Evolutionary conservation across 345 rosid species (phyloP).

Genomic region (Alliaria petiolata): DNA sequence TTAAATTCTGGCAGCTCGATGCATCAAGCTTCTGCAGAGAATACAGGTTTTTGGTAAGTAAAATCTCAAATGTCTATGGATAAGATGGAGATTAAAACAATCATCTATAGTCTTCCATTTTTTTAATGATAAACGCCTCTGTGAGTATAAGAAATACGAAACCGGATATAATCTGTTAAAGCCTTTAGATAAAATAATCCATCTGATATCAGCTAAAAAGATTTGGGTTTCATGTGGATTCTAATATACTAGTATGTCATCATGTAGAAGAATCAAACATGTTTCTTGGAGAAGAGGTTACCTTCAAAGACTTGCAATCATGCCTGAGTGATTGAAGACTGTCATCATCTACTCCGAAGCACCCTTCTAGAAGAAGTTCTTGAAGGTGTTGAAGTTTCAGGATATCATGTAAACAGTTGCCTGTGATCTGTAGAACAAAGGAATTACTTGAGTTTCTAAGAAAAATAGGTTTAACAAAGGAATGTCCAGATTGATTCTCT

Average conservation of each 20-base stretch:
- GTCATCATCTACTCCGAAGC: slow-evolving; percentile 48
- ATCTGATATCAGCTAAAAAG: no score
- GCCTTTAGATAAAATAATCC: no score
- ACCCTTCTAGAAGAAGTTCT: slow-evolving; percentile 46
- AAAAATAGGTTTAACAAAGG: no score
- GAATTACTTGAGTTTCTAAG: background rate
- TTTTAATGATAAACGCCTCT: background rate
- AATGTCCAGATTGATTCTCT: no score
- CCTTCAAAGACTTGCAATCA: slow-evolving; percentile 44
- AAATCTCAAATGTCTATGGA: background rate
- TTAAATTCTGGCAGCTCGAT: slow-evolving; percentile 47
- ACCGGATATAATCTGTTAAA: no score
- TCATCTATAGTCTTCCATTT: background rate
- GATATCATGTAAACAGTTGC: slow-evolving; percentile 40
- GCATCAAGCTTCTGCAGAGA: slow-evolving; percentile 37
- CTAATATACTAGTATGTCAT: no score
- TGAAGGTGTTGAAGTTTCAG: slow-evolving; percentile 44
- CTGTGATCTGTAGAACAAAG: slow-evolving; percentile 36
- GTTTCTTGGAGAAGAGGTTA: slow-evolving; percentile 11
- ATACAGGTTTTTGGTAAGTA: background rate
- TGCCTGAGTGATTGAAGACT: slow-evolving; percentile 35
- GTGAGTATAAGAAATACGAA: background rate
- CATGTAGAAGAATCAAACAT: background rate
- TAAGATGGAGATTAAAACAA: background rate
- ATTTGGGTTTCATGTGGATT: no score